Base-by-base conservation (phyloP, 1,284 basidiomycete species). In the Neotropicomus parvogracilis region DNA sequence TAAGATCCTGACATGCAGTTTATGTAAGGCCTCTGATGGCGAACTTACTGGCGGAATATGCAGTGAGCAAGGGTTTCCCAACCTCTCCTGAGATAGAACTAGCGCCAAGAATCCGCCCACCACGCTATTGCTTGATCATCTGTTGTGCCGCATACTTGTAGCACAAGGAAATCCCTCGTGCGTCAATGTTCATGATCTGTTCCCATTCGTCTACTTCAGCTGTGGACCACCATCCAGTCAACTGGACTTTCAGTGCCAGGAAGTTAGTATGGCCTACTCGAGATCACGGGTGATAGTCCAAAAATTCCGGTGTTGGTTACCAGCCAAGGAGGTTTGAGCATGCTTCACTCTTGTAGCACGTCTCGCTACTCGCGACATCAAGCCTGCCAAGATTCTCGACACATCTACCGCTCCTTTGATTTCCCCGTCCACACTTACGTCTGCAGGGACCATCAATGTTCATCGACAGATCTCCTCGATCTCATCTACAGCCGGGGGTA, bases 21-120 rank as follows among this genome's bases (percentile, higher is more conserved):
- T 62, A 59, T 24, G 24, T 59, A 6, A 69, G 54, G 9, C 67
- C 67, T 24, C 60, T 55, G 12, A 69, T 17, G 13, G 67, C 65
- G 39, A 67, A 66, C 38, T 69, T 69, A 47, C 54, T 62, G 13
- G 63, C 58, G 6, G 27, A 48, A 41, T 68, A 68, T 5, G 49
- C 26, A 11, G 29, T 4, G 6, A 3, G 2, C 19, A 39, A 40
- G 2, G 2, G 34, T 16, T 33, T 6, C n/a, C 53, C 56, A 27
- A 34, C 33, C 40, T 58, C 61, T 0, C 66, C 67, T 0, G 27
- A 20, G 0, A 46, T 0, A 3, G 65, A 68, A 8, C 57, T 61
- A 11, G 60, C 58, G 8, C 67, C 68, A 26, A 73, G 64, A 13
- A 73, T 64, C 9, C 67, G 46, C 5, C 71, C 71, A 3, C 70